These are phyloP conservation scores for Eucalyptus curtisii DNA, from an alignment of 345 rosid genomes.

Conservation along the genomic window DNA sequence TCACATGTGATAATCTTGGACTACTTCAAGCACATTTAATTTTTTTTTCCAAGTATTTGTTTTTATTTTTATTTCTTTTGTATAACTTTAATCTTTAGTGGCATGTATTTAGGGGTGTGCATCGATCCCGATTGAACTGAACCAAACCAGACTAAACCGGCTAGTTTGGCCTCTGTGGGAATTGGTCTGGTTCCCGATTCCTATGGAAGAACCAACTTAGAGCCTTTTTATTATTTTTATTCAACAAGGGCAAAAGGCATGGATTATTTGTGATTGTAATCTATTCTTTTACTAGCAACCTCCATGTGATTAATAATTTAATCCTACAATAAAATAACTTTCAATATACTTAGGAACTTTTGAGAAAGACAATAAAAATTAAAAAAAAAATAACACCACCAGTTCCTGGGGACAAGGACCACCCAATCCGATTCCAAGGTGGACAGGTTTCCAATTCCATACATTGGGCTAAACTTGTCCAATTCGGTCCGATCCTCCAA, in stretches of 20 bases:
- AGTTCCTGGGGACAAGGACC: background rate
- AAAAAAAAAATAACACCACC: accelerated
- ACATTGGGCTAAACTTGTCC: background rate
- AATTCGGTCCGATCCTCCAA: accelerated
- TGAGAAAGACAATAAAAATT: background rate
- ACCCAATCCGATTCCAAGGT: accelerated
- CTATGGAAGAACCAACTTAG: background rate
- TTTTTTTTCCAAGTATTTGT: background rate
- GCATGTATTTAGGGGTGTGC: background rate
- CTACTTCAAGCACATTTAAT: background rate
- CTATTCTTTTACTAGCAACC: background rate
- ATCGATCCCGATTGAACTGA: accelerated
- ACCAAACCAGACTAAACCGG: accelerated
- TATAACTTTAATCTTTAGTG: too few relatives aligned
- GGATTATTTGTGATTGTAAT: background rate
- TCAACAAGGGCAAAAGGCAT: background rate
- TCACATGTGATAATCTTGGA: background rate
- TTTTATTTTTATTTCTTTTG: background rate
- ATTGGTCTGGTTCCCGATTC: too few relatives aligned
- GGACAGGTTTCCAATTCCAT: background rate
- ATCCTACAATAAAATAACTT: background rate
- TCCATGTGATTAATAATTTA: background rate
- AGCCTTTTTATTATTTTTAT: background rate
- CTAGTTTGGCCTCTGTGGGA: background rate
- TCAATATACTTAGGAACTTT: background rate